These are phyloP conservation scores for Brassica incana DNA, from an alignment of 345 rosid species.

Conservation along the genomic window DNA sequence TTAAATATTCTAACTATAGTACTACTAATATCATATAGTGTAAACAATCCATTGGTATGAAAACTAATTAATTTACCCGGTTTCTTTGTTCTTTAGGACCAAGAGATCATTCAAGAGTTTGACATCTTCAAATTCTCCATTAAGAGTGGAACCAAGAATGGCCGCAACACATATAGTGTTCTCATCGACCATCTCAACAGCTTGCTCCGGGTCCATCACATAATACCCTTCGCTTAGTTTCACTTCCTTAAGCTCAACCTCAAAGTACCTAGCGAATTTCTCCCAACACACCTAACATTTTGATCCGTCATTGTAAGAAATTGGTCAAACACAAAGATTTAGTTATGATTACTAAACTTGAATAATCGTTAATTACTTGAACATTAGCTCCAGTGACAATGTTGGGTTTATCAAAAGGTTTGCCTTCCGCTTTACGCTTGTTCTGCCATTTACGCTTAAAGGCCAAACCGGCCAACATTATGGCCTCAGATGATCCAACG, in stretches of 20 bases:
- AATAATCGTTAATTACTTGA: slow-evolving; percentile 37
- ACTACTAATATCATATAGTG: neutral
- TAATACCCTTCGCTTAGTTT: slow-evolving; percentile 43
- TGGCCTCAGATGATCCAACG: slow-evolving; percentile 65
- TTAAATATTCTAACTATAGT: neutral
- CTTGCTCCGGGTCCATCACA: slow-evolving; percentile 59
- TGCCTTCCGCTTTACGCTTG: slow-evolving; percentile 37
- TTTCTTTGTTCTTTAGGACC: slow-evolving; percentile 48
- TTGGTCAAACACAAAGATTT: neutral
- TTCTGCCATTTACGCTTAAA: slow-evolving; percentile 65
- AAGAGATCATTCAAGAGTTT: slow-evolving; percentile 47
- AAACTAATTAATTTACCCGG: slow-evolving; percentile 31
- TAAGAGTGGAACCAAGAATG: neutral
- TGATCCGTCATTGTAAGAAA: neutral
- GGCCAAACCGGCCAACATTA: slow-evolving; percentile 67
- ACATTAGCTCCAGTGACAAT: slow-evolving; percentile 28
- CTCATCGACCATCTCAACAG: slow-evolving; percentile 40
- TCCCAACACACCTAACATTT: slow-evolving; percentile 10
- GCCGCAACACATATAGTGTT: slow-evolving; percentile 1
- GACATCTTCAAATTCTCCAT: neutral
- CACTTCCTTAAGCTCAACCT: neutral
- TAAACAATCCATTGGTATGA: too few relatives aligned
- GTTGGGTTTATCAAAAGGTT: neutral
- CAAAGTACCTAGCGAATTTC: neutral
- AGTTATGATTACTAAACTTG: too few relatives aligned